phyloP scores from a whole-genome alignment of 2,329 filamentous ascomycete genomes.

The Pseudogymnoascus sp. region DNA sequence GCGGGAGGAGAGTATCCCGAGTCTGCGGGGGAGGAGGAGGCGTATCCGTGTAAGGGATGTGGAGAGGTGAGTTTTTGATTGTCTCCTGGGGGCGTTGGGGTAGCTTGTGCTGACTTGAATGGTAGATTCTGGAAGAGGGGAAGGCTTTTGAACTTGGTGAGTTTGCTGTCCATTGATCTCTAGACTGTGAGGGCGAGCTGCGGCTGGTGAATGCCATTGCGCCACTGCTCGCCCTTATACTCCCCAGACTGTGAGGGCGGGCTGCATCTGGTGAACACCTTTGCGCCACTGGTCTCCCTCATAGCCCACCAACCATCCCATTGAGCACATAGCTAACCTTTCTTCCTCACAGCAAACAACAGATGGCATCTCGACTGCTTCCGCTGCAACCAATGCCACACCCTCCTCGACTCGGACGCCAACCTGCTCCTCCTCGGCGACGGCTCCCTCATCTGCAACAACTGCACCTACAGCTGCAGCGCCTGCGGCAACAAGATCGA shows the following conservation, averaged over 20 bases:
- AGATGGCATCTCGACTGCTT: conserved; percentile 99
- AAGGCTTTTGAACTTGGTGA: conserved; percentile 95
- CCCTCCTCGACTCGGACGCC: conserved; percentile 93
- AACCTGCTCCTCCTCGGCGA: conserved; percentile 95
- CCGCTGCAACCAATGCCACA: conserved; percentile 90
- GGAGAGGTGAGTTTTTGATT: conserved; percentile 59
- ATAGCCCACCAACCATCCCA: background rate
- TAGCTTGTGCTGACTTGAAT: conserved; percentile 19
- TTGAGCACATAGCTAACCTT: background rate
- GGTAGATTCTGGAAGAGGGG: conserved; percentile 90
- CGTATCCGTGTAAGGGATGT: conserved; percentile 85
- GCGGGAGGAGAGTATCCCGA: conserved; percentile 46
- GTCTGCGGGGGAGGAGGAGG: conserved; percentile 55
- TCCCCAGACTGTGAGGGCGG: background rate
- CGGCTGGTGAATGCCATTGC: background rate
- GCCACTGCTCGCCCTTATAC: background rate
- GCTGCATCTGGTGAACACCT: background rate
- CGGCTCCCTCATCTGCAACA: conserved; percentile 97
- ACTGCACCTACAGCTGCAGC: conserved; percentile 98
- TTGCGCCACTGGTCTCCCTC: background rate
- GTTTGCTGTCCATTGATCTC: conserved; percentile 22
- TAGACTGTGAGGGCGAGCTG: background rate
- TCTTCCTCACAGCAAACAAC: conserved; percentile 61
- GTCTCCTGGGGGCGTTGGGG: background rate
- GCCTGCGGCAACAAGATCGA: conserved; percentile 97